These are phyloP conservation scores for Rutstroemia sp. DNA, from an alignment of 2,329 filamentous ascomycete genomes.

Conservation along the genomic window DNA sequence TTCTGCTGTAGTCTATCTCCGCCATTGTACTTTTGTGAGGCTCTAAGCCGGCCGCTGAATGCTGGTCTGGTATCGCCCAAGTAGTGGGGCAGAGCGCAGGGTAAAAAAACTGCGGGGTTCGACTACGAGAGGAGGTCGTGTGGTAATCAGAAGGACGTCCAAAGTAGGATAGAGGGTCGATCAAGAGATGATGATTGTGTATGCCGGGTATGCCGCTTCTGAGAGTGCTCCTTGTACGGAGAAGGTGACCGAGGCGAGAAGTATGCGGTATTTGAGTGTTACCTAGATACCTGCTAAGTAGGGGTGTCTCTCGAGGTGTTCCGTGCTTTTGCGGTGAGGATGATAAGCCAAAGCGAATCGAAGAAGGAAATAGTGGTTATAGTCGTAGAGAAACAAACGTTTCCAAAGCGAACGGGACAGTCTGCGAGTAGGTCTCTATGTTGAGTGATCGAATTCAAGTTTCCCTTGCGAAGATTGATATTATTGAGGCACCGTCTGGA, in stretches of 20 bases:
- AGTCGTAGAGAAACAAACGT: not conserved
- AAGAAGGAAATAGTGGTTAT: not conserved
- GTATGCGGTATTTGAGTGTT: too few relatives aligned
- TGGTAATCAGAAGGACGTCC: not conserved
- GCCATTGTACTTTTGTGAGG: constrained; percentile 16
- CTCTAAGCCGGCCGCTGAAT: not conserved
- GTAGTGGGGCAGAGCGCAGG: constrained; percentile 5
- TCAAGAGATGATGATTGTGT: too few relatives aligned
- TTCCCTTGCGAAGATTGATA: not conserved
- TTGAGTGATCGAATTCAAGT: not conserved
- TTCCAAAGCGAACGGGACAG: constrained; percentile 1
- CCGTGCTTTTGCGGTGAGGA: constrained; percentile 6
- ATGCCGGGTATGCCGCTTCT: too few relatives aligned
- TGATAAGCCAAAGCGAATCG: not conserved
- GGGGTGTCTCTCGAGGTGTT: not conserved
- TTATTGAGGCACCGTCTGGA: not conserved
- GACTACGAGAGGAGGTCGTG: not conserved
- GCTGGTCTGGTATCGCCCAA: not conserved
- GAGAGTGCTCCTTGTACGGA: not conserved
- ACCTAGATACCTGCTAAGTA: not conserved
- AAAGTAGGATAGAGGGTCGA: not conserved
- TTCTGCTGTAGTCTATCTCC: constrained; percentile 61
- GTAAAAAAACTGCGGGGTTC: not conserved
- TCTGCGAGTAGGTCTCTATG: not conserved
- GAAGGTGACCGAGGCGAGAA: not conserved